Percentiles rank a stretch among this genome's conserved stretches.
phyloP scores from a whole-genome alignment of 2,329 filamentous ascomycete genomes.

The Fusarium lateritium region DNA sequence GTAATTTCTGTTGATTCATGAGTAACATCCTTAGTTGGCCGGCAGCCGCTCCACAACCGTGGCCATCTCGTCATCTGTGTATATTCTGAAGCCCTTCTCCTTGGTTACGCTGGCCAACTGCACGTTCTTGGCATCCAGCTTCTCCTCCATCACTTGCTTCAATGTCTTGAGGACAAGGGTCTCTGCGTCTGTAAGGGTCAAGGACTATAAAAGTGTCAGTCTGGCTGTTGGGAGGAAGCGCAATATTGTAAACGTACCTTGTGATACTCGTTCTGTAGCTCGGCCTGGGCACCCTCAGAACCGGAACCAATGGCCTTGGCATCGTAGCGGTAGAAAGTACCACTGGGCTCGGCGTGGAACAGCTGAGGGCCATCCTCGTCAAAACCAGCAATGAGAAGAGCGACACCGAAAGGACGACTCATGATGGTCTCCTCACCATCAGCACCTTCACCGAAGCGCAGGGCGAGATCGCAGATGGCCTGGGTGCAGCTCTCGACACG shows the following conservation, averaged over 20 bases:
- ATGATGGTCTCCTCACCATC: constrained; percentile 99
- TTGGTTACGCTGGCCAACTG: constrained; percentile 98
- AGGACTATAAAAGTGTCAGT: constrained; percentile 68
- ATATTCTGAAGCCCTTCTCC: constrained; percentile 98
- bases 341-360: constrained; percentile 98
- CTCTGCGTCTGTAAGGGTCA: constrained; percentile 93
- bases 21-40: constrained; percentile 65
- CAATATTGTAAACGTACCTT: constrained; percentile 67
- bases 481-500: constrained; percentile 98
- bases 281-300: constrained; percentile 96
- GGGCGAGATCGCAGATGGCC: constrained; percentile 96
- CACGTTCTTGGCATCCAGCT: constrained; percentile 98
- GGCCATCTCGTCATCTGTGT: constrained; percentile 97
- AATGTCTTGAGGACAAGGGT: constrained; percentile 96
- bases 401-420: constrained; percentile 96
- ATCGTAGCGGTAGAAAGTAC: constrained; percentile 99
- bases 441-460: constrained; percentile 96
- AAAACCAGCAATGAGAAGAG: constrained; percentile 94
- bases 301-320: constrained; percentile 98
- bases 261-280: constrained; percentile 99
- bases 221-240: neutral
- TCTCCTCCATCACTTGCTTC: constrained; percentile 99
- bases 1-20: constrained; percentile 41
- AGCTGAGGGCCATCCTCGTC: constrained; percentile 97
- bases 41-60: constrained; percentile 88